Conservation (phyloP, 139 green algal species). For the Chlamydomonas incerta region DNA sequence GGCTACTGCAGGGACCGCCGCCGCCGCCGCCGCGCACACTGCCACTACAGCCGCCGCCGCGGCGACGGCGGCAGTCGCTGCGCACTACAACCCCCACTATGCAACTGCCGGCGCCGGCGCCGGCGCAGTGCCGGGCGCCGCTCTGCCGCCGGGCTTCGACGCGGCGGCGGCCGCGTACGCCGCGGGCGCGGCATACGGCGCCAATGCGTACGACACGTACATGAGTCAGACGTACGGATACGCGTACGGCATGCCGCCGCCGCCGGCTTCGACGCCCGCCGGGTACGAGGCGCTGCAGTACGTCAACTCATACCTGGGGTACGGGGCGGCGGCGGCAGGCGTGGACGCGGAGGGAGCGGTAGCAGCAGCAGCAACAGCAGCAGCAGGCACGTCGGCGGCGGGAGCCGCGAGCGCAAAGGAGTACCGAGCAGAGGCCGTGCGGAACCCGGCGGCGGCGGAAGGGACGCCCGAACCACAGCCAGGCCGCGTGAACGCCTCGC, state of each 20-base stretch:
- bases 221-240: conserved; percentile 38
- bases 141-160: conserved; percentile 29
- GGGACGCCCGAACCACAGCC: neutral
- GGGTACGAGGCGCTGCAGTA: conserved; percentile 27
- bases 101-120: no score
- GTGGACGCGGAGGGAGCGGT: no score
- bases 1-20: neutral
- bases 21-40: neutral
- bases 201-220: conserved; percentile 5
- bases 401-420: conserved; percentile 19
- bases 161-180: conserved; percentile 7
- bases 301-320: conserved; percentile 22
- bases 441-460: neutral
- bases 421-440: conserved; percentile 15
- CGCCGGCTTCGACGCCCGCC: conserved; percentile 1
- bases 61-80: no score
- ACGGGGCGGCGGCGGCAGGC: neutral
- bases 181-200: neutral
- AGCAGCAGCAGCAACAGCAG: neutral
- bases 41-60: no score
- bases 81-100: no score
- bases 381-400: neutral
- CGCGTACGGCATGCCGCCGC: conserved; percentile 40
- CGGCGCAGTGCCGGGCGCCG: neutral
- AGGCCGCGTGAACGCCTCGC: neutral